These are phyloP conservation scores for Kazachstania sp. DNA, from an alignment of 1,139 yeast genomes.

Conservation along the genomic window DNA sequence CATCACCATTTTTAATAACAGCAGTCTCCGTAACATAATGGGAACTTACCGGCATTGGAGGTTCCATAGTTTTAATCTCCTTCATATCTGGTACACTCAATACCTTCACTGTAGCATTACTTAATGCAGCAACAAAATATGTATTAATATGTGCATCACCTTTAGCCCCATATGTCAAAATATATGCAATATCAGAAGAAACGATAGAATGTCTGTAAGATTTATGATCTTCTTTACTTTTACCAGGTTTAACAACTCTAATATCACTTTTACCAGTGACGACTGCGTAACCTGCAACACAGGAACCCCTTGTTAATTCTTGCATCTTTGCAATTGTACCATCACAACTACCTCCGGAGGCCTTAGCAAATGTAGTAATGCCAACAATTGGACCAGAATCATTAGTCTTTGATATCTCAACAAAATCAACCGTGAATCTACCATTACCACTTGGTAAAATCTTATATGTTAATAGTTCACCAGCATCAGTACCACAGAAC, in stretches of 20 bases:
- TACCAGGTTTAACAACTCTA: conserved; percentile 54
- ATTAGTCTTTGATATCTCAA: conserved; percentile 43
- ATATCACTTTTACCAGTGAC: conserved; percentile 55
- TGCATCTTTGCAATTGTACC: conserved; percentile 57
- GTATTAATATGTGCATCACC: conserved; percentile 34
- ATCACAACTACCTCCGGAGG: conserved; percentile 51
- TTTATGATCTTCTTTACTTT: conserved; percentile 52
- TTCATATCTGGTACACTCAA: conserved; percentile 47
- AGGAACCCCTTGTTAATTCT: conserved; percentile 54
- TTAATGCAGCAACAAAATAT: conserved; percentile 36
- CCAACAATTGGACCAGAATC: conserved; percentile 42
- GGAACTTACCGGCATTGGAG: conserved; percentile 38
- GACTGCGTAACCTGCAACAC: conserved; percentile 55
- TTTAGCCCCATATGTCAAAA: conserved; percentile 19
- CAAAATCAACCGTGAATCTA: conserved; percentile 53
- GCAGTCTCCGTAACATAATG: conserved; percentile 37
- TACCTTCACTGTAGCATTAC: conserved; percentile 37
- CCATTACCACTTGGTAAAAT: conserved; percentile 62
- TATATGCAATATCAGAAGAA: conserved; percentile 51
- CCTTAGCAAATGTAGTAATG: conserved; percentile 51
- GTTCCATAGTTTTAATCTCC: conserved; percentile 37
- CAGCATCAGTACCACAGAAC: conserved; percentile 71
- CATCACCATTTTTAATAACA: conserved; percentile 64
- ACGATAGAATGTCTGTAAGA: conserved; percentile 42
- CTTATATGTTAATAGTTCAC: conserved; percentile 62